These are phyloP conservation scores for Breynia disticha DNA, from an alignment of 441 rosid genomes.

Conservation along the genomic window DNA sequence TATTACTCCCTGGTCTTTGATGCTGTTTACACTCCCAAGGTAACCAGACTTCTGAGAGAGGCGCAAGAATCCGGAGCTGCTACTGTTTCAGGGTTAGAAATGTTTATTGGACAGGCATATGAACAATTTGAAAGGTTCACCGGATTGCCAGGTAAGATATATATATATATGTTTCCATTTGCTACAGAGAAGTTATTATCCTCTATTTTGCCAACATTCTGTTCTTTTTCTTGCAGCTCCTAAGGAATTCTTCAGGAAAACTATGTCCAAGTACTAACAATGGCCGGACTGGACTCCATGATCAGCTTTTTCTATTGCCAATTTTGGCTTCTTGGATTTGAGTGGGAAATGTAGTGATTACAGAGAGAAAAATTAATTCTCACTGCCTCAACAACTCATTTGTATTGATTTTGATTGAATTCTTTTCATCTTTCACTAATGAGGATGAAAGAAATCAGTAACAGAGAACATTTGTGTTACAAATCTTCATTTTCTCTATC, in stretches of 20 bases:
- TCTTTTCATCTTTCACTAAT: no score
- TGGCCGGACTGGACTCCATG: no score
- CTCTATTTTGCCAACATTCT: neutral
- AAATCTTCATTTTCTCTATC: no score
- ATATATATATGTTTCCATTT: neutral
- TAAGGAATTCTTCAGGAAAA: slow-evolving; percentile 55
- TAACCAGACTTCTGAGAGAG: slow-evolving; percentile 73
- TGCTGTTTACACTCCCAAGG: slow-evolving; percentile 82
- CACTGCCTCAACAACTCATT: no score
- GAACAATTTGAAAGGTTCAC: slow-evolving; percentile 80
- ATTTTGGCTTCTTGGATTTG: no score
- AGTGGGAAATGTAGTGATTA: no score
- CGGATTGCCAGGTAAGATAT: slow-evolving; percentile 66
- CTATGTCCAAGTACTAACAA: slow-evolving; percentile 52
- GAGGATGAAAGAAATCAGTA: no score
- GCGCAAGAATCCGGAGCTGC: slow-evolving; percentile 73
- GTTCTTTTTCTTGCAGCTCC: slow-evolving; percentile 48
- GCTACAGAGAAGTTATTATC: neutral
- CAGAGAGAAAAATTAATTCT: no score
- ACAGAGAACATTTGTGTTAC: no score
- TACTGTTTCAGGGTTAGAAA: slow-evolving; percentile 70
- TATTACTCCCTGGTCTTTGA: slow-evolving; percentile 73
- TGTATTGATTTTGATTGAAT: no score
- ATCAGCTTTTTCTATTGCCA: no score
- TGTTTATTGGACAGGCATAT: slow-evolving; percentile 91